Percentiles rank a stretch among this genome's conserved stretches.
These are phyloP conservation scores for Heliocybe sulcata DNA, from an alignment of 1,284 basidiomycete genomes.

Conservation along the genomic window DNA sequence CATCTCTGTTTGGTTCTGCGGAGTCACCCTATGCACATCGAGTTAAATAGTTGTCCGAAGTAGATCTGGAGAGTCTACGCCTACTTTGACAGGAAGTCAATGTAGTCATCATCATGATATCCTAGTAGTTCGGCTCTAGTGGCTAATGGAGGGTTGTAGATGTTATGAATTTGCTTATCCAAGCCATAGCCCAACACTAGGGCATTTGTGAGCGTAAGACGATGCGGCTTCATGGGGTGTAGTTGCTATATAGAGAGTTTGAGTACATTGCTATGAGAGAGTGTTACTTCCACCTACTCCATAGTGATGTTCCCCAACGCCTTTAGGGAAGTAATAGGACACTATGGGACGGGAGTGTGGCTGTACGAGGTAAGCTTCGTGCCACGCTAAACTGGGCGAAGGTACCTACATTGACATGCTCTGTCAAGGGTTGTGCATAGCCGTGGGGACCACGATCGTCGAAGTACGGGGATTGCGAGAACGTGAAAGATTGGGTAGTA, in stretches of 20 bases:
- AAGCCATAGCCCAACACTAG: slow-evolving; percentile 95
- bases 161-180: slow-evolving; percentile 90
- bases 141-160: slow-evolving; percentile 85
- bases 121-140: slow-evolving; percentile 85
- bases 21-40: slow-evolving; percentile 58
- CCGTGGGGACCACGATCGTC: slow-evolving; percentile 63
- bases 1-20: slow-evolving; percentile 70
- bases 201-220: slow-evolving; percentile 91
- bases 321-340: slow-evolving; percentile 93
- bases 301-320: slow-evolving; percentile 93
- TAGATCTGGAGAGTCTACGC: slow-evolving; percentile 15
- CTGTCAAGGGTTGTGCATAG: slow-evolving; percentile 65
- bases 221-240: slow-evolving; percentile 98
- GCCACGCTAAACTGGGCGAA: slow-evolving; percentile 1
- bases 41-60: not conserved
- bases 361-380: slow-evolving; percentile 27
- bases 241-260: slow-evolving; percentile 55
- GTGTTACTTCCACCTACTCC: slow-evolving; percentile 52
- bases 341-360: slow-evolving; percentile 85
- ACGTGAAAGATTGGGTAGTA: slow-evolving; percentile 46
- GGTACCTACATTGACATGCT: slow-evolving; percentile 58
- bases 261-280: not conserved
- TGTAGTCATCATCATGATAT: slow-evolving; percentile 93
- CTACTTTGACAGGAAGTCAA: slow-evolving; percentile 89
- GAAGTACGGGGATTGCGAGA: slow-evolving; percentile 67